Base-by-base conservation (phyloP, 2,329 filamentous ascomycete species). In the Xylaria sp. region DNA sequence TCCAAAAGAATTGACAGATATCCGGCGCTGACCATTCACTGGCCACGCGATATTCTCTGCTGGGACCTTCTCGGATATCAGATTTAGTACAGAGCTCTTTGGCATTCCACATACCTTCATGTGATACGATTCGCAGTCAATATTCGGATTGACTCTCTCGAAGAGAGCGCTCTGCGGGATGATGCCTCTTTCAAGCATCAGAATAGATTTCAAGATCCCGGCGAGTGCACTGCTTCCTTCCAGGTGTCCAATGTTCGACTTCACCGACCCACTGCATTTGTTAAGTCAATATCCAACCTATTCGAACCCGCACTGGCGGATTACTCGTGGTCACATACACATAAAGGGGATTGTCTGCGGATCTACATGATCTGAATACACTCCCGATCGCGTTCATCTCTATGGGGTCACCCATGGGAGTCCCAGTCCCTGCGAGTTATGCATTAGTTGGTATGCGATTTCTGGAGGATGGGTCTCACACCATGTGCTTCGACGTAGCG, bases 381-480 rank as follows among this genome's bases (percentile, higher is more conserved):
- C 46, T 49, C 2, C 61, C 56, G n/a, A 78, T 69, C 13, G 73
- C 76, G n/a, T 63, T 60, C 22, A 73, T 71, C 54, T 79, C 76
- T 18, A 69, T 62, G 0, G 73, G 72, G 50, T 79, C 76, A 7
- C 76, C 77, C 1, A 69, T 68, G 8, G 60, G 58, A 2, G 77
- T 79, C 2, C 75, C 75, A 0, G 76, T 77, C 7, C 75, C 75
- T 66, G 17, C 29, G 16, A 16, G 2, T 21, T n/a, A n/a, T 22
- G 13, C 9, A 2, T 18, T 40, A 5, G 13, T 53, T 41, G 48
- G 44, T 48, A 24, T 24, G 2, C n/a, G 51, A 37, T 26, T 6
- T n/a, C n/a, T n/a, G n/a, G n/a, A n/a, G n/a, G n/a, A n/a, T n/a
- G n/a, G n/a, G n/a, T n/a, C n/a, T n/a, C n/a, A 43, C 54, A 66